These are phyloP conservation scores for Suillus lakei DNA, from an alignment of 768 basidiomycete genomes.

Conservation along the genomic window DNA sequence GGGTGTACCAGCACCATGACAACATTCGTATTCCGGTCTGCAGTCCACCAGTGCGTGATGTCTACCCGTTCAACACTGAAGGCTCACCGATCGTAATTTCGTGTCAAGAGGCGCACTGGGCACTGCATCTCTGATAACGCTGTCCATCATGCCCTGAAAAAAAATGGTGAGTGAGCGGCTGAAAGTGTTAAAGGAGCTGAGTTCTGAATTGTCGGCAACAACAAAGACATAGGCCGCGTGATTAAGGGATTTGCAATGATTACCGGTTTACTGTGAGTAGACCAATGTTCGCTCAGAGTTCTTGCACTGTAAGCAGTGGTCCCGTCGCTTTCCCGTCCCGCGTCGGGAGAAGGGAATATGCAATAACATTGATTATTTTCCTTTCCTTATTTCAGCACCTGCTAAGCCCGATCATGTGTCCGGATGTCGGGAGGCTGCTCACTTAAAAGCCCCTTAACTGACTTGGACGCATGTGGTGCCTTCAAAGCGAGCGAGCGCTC, in stretches of 20 bases:
- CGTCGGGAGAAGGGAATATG: neutral
- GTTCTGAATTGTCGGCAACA: constrained; percentile 16
- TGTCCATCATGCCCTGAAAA: constrained; percentile 10
- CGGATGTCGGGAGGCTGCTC: neutral
- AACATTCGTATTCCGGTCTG: neutral
- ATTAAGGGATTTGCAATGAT: constrained; percentile 19
- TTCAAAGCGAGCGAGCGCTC: neutral
- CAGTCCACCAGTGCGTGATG: constrained; percentile 10
- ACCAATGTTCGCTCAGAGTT: neutral
- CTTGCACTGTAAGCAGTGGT: neutral
- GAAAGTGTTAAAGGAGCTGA: neutral
- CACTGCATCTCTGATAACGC: constrained; percentile 12
- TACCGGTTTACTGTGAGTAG: neutral
- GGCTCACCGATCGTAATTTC: constrained; percentile 18
- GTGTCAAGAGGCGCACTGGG: constrained; percentile 19
- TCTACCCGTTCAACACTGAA: constrained; percentile 16
- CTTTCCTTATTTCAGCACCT: neutral
- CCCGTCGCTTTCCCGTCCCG: neutral
- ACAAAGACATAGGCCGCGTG: constrained; percentile 20
- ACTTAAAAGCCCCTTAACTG: neutral
- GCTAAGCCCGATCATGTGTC: neutral
- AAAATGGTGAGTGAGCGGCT: neutral
- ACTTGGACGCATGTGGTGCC: neutral
- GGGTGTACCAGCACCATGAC: neutral
- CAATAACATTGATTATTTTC: neutral